Conservation (phyloP, 768 basidiomycete genomes). For the Tulasnella sp. region DNA sequence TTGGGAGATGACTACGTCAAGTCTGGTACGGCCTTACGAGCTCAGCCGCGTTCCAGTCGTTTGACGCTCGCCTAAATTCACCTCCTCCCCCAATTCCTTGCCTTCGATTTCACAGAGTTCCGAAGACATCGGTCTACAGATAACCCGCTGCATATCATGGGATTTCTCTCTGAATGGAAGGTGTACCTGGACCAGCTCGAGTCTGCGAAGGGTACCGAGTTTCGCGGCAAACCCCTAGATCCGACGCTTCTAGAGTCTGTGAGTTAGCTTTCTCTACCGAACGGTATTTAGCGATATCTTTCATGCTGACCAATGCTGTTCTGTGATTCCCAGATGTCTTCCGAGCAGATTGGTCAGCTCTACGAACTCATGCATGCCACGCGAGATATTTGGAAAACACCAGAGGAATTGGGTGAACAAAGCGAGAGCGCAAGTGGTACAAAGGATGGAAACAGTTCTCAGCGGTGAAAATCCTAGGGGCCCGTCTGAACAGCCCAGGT, state of each 20-base stretch:
- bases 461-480: not conserved
- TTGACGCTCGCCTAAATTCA: not conserved
- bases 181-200: constrained; percentile 75
- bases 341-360: constrained; percentile 86
- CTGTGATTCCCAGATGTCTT: constrained; percentile 61
- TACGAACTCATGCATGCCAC: constrained; percentile 93
- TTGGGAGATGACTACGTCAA: constrained; percentile 86
- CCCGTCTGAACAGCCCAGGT: not conserved
- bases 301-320: not conserved
- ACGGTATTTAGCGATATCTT: not conserved
- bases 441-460: not conserved
- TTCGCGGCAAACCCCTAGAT: constrained; percentile 65
- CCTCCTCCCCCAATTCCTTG: not conserved
- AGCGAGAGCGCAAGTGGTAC: not conserved
- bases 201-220: constrained; percentile 42
- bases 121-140: constrained; percentile 70
- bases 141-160: constrained; percentile 89
- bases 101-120: constrained; percentile 57
- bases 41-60: not conserved
- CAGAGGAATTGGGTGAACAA: constrained; percentile 35
- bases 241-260: constrained; percentile 73
- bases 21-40: constrained; percentile 48
- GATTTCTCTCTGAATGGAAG: constrained; percentile 95
- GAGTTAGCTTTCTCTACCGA: constrained; percentile 22
- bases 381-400: constrained; percentile 78